Conservation (phyloP, 495 filamentous ascomycete species). For the Penicillium parvum region DNA sequence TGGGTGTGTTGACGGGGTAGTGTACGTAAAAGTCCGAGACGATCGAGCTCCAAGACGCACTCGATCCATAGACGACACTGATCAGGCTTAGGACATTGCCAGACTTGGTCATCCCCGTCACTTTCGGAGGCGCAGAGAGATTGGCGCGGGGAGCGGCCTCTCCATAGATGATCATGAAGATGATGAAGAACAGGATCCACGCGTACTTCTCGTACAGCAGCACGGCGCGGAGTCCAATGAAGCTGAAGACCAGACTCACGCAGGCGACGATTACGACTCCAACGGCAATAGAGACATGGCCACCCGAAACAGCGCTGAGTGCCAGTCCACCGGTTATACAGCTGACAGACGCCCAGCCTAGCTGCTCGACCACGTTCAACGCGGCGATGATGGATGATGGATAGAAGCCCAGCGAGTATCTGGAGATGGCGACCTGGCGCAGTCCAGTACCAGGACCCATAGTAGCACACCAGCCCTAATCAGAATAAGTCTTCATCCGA, state of each 20-base stretch:
- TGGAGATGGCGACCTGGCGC: slow-evolving; percentile 71
- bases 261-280: slow-evolving; percentile 47
- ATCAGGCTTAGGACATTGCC: slow-evolving; percentile 50
- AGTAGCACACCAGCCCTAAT: slow-evolving; percentile 33
- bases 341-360: slow-evolving; percentile 34
- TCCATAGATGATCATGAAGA: slow-evolving; percentile 56
- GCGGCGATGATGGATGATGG: slow-evolving; percentile 27
- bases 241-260: slow-evolving; percentile 51
- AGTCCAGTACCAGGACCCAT: slow-evolving; percentile 79
- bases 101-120: slow-evolving; percentile 36
- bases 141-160: slow-evolving; percentile 47
- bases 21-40: slow-evolving; percentile 60
- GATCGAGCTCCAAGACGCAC: slow-evolving; percentile 57
- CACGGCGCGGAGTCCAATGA: slow-evolving; percentile 55
- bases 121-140: slow-evolving; percentile 29
- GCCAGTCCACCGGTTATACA: slow-evolving; percentile 39
- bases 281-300: slow-evolving; percentile 32
- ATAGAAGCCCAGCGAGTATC: slow-evolving; percentile 34
- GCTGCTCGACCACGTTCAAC: slow-evolving; percentile 30
- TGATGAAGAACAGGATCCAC: slow-evolving; percentile 53
- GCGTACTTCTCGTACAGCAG: slow-evolving; percentile 59
- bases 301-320: slow-evolving; percentile 32
- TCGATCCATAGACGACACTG: slow-evolving; percentile 53
- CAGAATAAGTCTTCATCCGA: slow-evolving; percentile 1
- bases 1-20: slow-evolving; percentile 50